Base-by-base conservation (phyloP, 2,329 filamentous ascomycete genomes). In the Stachybotrys chlorohalonatus region DNA sequence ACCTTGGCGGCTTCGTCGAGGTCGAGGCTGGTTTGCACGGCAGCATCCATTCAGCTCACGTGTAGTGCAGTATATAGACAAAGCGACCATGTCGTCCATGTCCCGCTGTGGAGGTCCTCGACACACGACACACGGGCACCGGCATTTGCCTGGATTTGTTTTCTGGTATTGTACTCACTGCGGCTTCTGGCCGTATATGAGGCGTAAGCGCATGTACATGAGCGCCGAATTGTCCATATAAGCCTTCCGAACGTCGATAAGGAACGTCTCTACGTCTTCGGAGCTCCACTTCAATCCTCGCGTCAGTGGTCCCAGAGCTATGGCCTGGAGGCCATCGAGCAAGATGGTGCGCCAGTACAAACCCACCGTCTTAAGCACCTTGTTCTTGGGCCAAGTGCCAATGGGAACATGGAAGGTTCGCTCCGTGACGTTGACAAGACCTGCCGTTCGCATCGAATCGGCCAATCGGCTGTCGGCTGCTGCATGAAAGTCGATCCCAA, bases 171-270 rank as follows among this genome's bases (percentile, higher is more conserved):
- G 24, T 24, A 24, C 24, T 52, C 56, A 60, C 42, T 57, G 52
- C 39, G 79, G 77, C 63, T 76, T 81, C 64, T 82, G 80, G 15
- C 73, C 79, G 59, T 78, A 81, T 11, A 81, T 69, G 52, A 82
- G 72, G 61, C 80, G 74, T 59, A 81, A 69, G 8, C 78, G 79
- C 79, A 83, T 82, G 58, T 79, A 81, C 70, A 73, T 69, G 60
- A 76, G 72, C 59, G 66, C 67, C 54, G 65, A 61, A 51, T 73
- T 74, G 54, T 77, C 75, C 58, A 68, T 67, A 58, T 77, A 79
- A n/a, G 74, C 75, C 56, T 68, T 75, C 57, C 75, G 68, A 15
- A 80, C 76, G 16, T 74, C 68, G 11, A 77, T 66, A 15, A 81
- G 70, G 56, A 77, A 76, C 11, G 76, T 57, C 58, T 80, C 74